A percentile compares a stretch with the other conserved stretches of the same genome.
These are phyloP conservation scores for Phaeosphaeria sp. DNA, from an alignment of 2,329 filamentous ascomycete species.

Conservation along the genomic window DNA sequence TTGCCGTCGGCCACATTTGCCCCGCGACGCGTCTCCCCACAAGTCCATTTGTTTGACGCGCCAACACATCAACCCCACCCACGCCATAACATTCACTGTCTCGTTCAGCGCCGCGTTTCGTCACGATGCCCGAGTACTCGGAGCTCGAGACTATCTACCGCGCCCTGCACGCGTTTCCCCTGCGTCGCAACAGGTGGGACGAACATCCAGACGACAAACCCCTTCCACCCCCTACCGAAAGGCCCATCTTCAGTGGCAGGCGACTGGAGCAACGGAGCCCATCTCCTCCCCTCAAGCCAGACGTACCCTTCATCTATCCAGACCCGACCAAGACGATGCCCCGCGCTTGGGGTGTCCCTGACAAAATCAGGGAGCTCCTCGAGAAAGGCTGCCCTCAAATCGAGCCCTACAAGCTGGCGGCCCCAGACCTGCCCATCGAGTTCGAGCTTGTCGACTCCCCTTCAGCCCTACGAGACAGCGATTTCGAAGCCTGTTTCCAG, in stretches of 20 bases:
- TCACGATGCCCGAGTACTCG: not conserved
- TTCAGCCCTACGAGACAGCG: conserved; percentile 40
- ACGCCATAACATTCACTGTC: not conserved
- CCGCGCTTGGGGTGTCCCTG: too few relatives aligned
- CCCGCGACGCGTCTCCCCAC: conserved; percentile 18
- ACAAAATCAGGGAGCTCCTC: conserved; percentile 6
- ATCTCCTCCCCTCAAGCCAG: too few relatives aligned
- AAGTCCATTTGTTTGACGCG: not conserved
- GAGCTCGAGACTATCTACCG: not conserved
- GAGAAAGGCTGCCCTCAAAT: conserved; percentile 7
- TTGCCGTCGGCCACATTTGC: conserved; percentile 6
- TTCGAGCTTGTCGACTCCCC: conserved; percentile 34
- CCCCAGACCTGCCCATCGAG: conserved; percentile 3
- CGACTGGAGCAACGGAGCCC: too few relatives aligned
- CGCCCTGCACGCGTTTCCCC: not conserved
- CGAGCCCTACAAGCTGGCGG: not conserved
- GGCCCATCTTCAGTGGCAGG: not conserved
- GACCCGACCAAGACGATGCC: not conserved
- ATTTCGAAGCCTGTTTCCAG: conserved; percentile 59
- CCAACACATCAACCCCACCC: not conserved
- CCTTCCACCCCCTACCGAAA: not conserved
- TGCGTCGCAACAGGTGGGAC: not conserved
- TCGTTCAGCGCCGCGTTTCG: not conserved
- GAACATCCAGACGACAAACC: not conserved
- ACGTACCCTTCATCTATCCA: too few relatives aligned